Percentiles rank a stretch among this genome's conserved stretches.
phyloP scores from a whole-genome alignment of 2,329 filamentous ascomycete species.

The Trichoderma endophyticum region DNA sequence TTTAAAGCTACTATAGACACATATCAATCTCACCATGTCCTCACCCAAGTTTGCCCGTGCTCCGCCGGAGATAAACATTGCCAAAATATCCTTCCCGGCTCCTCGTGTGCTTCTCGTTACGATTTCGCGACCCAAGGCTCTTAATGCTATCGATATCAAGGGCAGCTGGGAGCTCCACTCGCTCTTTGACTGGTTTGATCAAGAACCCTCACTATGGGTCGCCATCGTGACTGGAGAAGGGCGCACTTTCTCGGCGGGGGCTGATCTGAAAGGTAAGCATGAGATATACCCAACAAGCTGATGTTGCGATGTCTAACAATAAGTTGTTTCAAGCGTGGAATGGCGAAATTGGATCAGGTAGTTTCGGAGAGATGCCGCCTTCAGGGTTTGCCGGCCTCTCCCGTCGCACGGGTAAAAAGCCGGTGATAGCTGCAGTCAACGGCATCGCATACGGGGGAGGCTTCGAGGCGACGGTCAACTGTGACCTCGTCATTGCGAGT shows the following conservation, averaged over 20 bases:
- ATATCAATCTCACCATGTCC: background rate
- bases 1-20: background rate
- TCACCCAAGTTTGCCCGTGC: background rate
- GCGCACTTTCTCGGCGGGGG: conserved; percentile 53
- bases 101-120: conserved; percentile 1
- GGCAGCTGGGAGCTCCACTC: conserved; percentile 44
- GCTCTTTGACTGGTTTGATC: conserved; percentile 53
- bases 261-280: conserved; percentile 44
- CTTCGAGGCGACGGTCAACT: conserved; percentile 55
- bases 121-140: background rate
- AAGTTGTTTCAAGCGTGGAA: conserved; percentile 40
- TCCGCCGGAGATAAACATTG: background rate
- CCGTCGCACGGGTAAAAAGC: conserved; percentile 56
- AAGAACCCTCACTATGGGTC: conserved; percentile 45
- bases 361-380: background rate
- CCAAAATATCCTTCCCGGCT: background rate
- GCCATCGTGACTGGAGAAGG: conserved; percentile 51
- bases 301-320: conserved; percentile 41
- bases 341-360: conserved; percentile 35
- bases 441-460: conserved; percentile 56
- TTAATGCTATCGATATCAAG: background rate
- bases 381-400: conserved; percentile 49
- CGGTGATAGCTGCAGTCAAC: conserved; percentile 58
- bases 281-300: too few relatives aligned
- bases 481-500: conserved; percentile 52